These are phyloP conservation scores for Ascoidea tarda DNA, from an alignment of 805 yeast genomes.

Conservation along the genomic window DNA sequence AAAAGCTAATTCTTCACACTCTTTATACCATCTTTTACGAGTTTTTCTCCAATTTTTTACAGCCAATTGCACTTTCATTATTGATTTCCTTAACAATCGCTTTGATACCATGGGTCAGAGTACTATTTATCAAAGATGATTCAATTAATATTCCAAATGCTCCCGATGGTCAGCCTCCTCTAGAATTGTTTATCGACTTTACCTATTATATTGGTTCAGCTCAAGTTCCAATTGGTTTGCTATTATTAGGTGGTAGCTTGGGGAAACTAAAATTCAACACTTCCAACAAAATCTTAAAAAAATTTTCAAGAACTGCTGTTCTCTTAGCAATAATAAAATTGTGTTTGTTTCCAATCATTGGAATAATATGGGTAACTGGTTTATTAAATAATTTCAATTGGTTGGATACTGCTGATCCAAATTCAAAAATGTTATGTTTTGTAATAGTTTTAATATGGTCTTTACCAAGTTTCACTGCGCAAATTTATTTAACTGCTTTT, in stretches of 20 bases:
- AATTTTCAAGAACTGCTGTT: constrained; percentile 54
- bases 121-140: constrained; percentile 42
- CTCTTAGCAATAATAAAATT: constrained; percentile 44
- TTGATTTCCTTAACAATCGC: constrained; percentile 51
- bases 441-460: constrained; percentile 67
- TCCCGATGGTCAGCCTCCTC: constrained; percentile 77
- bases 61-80: constrained; percentile 66
- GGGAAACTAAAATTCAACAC: constrained; percentile 46
- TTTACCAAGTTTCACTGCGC: constrained; percentile 80
- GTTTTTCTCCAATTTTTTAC: constrained; percentile 37
- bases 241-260: constrained; percentile 79
- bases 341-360: constrained; percentile 69
- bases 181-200: constrained; percentile 76
- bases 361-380: constrained; percentile 50
- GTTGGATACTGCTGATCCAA: constrained; percentile 46
- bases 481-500: constrained; percentile 79
- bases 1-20: constrained; percentile 17
- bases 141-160: constrained; percentile 45
- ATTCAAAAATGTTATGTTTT: constrained; percentile 46
- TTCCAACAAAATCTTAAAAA: constrained; percentile 38
- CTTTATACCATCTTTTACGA: constrained; percentile 13
- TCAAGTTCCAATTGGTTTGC: constrained; percentile 78
- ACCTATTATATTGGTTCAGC: constrained; percentile 74
- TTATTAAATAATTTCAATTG: constrained; percentile 28
- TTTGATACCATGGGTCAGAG: constrained; percentile 81